Percentiles rank a stretch among this genome's conserved stretches.
Conservation (phyloP, 306 rosid genomes). For the Cucumis melo region DNA sequence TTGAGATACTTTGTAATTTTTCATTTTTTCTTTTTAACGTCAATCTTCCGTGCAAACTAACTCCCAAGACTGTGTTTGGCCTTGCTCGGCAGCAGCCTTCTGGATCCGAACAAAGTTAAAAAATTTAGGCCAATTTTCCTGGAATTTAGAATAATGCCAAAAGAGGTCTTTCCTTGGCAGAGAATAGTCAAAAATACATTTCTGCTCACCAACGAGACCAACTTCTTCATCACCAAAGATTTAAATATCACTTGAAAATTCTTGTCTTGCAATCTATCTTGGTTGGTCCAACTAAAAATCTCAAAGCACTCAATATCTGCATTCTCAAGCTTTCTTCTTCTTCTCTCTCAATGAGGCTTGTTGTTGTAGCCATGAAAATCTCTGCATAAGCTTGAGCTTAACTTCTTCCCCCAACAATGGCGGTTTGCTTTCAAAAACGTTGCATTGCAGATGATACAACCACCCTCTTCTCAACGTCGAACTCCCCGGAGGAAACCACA, state of each 20-base stretch:
- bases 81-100: constrained; percentile 1
- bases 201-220: constrained; percentile 8
- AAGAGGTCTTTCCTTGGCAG: not conserved
- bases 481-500: constrained; percentile 49
- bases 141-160: not conserved
- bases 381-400: not conserved
- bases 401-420: not conserved
- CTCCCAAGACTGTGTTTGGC: not conserved
- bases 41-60: not conserved
- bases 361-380: not conserved
- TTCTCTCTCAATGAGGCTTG: not conserved
- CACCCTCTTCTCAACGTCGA: constrained; percentile 18
- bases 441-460: not conserved
- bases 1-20: no score
- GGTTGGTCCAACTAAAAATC: constrained; percentile 5
- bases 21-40: not conserved
- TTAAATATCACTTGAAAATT: not conserved
- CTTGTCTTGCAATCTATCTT: not conserved
- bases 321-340: not conserved
- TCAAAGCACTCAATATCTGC: not conserved
- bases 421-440: not conserved
- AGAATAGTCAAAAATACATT: not conserved
- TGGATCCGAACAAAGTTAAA: not conserved
- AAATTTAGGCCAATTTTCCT: not conserved
- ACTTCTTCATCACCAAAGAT: not conserved